Conservation (phyloP, 2,329 filamentous ascomycete genomes). For the Pseudocercospora fijiensis region DNA sequence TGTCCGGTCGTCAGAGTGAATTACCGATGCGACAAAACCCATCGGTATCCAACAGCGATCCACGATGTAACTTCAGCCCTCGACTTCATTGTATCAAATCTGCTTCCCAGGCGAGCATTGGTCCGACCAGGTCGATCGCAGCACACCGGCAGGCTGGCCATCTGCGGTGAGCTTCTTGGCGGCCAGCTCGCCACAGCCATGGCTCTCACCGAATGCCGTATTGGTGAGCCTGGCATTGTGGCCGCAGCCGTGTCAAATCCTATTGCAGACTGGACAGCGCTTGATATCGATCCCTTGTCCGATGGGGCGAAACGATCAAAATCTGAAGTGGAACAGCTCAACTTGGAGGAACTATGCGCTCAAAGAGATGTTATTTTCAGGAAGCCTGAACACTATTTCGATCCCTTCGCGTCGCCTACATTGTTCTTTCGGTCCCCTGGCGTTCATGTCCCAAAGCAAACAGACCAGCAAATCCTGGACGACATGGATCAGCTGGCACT, state of each 20-base stretch:
- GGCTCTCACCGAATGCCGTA: conserved; percentile 51
- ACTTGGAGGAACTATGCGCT: conserved; percentile 29
- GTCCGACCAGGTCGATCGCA: conserved; percentile 30
- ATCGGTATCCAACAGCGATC: conserved; percentile 47
- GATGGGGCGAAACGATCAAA: background rate
- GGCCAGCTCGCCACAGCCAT: conserved; percentile 51
- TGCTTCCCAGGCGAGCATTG: conserved; percentile 34
- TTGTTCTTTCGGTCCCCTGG: conserved; percentile 52
- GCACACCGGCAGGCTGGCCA: conserved; percentile 40
- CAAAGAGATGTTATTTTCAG: conserved; percentile 44
- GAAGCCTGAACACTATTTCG: conserved; percentile 47
- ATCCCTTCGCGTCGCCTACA: conserved; percentile 52
- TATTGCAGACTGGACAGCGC: conserved; percentile 48
- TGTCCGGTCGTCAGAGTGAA: conserved; percentile 48
- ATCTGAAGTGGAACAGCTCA: background rate
- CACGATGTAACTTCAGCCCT: conserved; percentile 50
- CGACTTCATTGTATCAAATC: conserved; percentile 49
- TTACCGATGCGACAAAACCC: conserved; percentile 43
- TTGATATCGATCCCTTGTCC: conserved; percentile 30
- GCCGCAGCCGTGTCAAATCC: conserved; percentile 51
- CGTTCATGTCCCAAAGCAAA: conserved; percentile 26
- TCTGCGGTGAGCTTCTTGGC: conserved; percentile 51
- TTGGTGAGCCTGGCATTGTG: conserved; percentile 43
- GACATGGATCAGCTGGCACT: conserved; percentile 35
- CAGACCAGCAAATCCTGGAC: conserved; percentile 26